phyloP scores from a whole-genome alignment of 1,139 yeast species.

The Geotrichum klebahnii region DNA sequence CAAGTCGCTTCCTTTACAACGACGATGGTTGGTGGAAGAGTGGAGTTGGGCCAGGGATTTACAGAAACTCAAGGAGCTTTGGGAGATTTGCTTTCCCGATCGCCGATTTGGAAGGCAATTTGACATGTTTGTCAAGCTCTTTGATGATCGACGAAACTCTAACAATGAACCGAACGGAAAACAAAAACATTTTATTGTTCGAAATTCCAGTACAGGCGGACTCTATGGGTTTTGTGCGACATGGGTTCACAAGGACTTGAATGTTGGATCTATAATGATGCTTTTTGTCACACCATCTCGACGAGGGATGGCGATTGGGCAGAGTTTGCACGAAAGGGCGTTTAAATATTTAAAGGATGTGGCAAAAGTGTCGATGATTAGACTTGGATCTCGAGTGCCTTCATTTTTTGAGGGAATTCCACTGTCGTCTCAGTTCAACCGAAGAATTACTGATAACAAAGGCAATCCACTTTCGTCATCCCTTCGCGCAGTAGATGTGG shows the following conservation, averaged over 20 bases:
- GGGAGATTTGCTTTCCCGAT: constrained; percentile 36
- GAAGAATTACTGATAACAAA: not conserved
- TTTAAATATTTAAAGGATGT: constrained; percentile 50
- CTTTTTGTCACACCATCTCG: constrained; percentile 56
- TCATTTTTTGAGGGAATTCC: constrained; percentile 46
- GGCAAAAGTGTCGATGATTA: constrained; percentile 43
- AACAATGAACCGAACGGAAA: constrained; percentile 10
- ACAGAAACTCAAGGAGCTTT: constrained; percentile 46
- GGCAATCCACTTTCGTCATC: constrained; percentile 6
- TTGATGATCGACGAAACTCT: not conserved
- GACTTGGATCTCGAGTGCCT: constrained; percentile 54
- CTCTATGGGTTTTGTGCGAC: constrained; percentile 57
- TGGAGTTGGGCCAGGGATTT: constrained; percentile 53
- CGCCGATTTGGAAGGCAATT: constrained; percentile 12
- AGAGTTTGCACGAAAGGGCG: constrained; percentile 54
- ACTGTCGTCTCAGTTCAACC: constrained; percentile 6
- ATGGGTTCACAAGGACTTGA: constrained; percentile 46
- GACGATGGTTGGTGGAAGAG: constrained; percentile 61
- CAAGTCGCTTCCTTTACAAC: constrained; percentile 16
- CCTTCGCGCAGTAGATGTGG: not conserved
- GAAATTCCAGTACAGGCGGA: constrained; percentile 56
- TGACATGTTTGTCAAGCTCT: constrained; percentile 7
- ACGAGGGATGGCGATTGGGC: constrained; percentile 56
- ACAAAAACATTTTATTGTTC: constrained; percentile 52
- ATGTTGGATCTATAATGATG: constrained; percentile 48